Base-by-base conservation (phyloP, 352 stramenopile species). In the Pythium aquatile region DNA sequence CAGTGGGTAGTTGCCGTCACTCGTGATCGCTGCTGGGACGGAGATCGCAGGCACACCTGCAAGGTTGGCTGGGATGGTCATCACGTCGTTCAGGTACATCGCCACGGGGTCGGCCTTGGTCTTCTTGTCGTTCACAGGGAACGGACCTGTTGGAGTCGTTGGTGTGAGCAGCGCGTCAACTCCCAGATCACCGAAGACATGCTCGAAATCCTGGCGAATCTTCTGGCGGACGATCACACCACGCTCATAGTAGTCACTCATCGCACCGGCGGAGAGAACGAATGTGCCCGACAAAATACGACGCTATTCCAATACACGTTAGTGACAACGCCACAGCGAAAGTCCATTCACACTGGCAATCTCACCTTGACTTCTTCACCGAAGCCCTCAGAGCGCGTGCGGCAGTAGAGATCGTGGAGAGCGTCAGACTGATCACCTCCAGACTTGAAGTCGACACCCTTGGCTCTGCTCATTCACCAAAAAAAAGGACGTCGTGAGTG, bases 61-160 rank as follows among this genome's bases (percentile, higher is more conserved):
- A 56, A 98, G 79, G 60, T 89, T 97, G 2, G 87, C 84, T 9
- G 91, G 87, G 26, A 97, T 89, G 2, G 91, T 98, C 77, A 98
- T 96, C 26, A 98, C 86, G 61, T 98, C 93, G 66, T 97, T 97
- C 47, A 97, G 67, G 61, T 97, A 97, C 82, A 94, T 92, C 9
- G 67, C 76, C 13, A 97, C 79, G 0, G 86, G 87, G 48, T 96
- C 87, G 26, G 83, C 80, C 52, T 81, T 76, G 11, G 69, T 61
- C 53, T 83, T 76, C 29, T 81, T 78, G 67, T 78, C 80, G 42
- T 83, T 65, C 6, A 94, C 48, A 17, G 72, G 64, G 58, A 96
- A 96, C 3, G 90, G 87, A 6, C 85, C 82, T 2, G 91, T 85
- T 7, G 92, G 91, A 1, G 91, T 96, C 11, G 88, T 94, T 5